Percentiles rank a stretch among this genome's conserved stretches.
Conservation (phyloP, 1,284 basidiomycete genomes). For the Lentinus polychrous region DNA sequence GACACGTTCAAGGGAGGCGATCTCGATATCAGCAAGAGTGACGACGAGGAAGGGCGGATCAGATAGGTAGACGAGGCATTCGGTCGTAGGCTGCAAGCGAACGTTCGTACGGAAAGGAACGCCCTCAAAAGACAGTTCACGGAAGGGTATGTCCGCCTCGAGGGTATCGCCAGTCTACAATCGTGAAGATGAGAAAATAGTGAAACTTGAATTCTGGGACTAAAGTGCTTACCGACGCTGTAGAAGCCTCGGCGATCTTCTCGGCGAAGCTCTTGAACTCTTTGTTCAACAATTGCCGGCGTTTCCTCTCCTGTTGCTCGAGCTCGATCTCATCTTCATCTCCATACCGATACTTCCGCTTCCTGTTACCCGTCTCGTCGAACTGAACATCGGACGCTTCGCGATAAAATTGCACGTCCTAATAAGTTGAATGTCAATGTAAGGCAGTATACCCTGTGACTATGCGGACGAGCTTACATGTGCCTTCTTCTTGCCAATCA, state of each 20-base stretch:
- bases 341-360: slow-evolving; percentile 94
- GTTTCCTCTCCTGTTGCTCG: slow-evolving; percentile 94
- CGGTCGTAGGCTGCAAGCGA: slow-evolving; percentile 92
- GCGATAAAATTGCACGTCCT: slow-evolving; percentile 98
- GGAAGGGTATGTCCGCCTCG: slow-evolving; percentile 95
- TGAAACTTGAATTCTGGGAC: neutral
- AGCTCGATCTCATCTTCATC: slow-evolving; percentile 99
- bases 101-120: slow-evolving; percentile 96
- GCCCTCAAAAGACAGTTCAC: slow-evolving; percentile 95
- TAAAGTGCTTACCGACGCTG: slow-evolving; percentile 48
- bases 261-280: slow-evolving; percentile 94
- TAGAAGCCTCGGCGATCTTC: slow-evolving; percentile 85
- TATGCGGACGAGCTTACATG: slow-evolving; percentile 45
- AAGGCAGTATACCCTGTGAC: slow-evolving; percentile 1
- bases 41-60: slow-evolving; percentile 97
- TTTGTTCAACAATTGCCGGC: slow-evolving; percentile 86
- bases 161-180: slow-evolving; percentile 72
- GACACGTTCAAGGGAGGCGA: slow-evolving; percentile 95
- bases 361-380: slow-evolving; percentile 98
- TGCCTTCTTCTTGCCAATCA: slow-evolving; percentile 98
- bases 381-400: slow-evolving; percentile 98
- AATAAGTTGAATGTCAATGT: slow-evolving; percentile 4
- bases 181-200: neutral
- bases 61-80: slow-evolving; percentile 93
- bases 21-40: slow-evolving; percentile 91